A percentile compares a stretch with the other conserved stretches of the same genome.
Evolutionary conservation across 106 monocot genomes (phyloP).

Genomic region (Apostasia shenzhenica): DNA sequence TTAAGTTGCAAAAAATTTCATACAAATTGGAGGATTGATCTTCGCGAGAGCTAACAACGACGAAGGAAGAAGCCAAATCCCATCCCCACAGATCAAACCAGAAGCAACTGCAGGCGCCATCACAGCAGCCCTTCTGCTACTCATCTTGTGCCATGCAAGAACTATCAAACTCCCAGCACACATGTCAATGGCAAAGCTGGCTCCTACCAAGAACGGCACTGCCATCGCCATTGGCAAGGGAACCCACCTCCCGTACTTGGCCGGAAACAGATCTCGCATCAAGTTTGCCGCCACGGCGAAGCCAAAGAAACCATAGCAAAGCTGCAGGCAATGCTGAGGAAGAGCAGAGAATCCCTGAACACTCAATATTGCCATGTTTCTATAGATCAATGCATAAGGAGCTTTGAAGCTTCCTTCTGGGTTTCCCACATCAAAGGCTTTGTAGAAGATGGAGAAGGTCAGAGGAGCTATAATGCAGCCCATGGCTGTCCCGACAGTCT

Average conservation of each 20-base stretch:
- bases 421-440: slow-evolving; percentile 83
- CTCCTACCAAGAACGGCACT: slow-evolving; percentile 83
- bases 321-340: slow-evolving; percentile 70
- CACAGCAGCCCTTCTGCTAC: slow-evolving; percentile 34
- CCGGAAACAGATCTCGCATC: slow-evolving; percentile 53
- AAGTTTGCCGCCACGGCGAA: slow-evolving; percentile 61
- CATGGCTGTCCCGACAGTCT: slow-evolving; percentile 74
- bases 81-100: slow-evolving; percentile 94
- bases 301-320: slow-evolving; percentile 89
- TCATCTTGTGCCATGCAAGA: slow-evolving; percentile 52
- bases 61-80: slow-evolving; percentile 88
- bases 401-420: slow-evolving; percentile 81
- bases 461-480: slow-evolving; percentile 74
- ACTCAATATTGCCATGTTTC: slow-evolving; percentile 91
- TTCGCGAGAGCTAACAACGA: slow-evolving; percentile 84
- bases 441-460: slow-evolving; percentile 85
- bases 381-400: slow-evolving; percentile 87
- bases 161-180: slow-evolving; percentile 71
- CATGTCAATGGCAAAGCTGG: slow-evolving; percentile 89
- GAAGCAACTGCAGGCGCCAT: slow-evolving; percentile 89
- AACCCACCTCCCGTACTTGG: slow-evolving; percentile 55
- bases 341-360: slow-evolving; percentile 88
- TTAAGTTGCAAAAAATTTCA: slow-evolving; percentile 42
- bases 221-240: slow-evolving; percentile 98
- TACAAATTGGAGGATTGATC: slow-evolving; percentile 87